Evolutionary conservation across 75 land plant genomes (phyloP).

Genomic region (Selaginella moellendorffii): DNA sequence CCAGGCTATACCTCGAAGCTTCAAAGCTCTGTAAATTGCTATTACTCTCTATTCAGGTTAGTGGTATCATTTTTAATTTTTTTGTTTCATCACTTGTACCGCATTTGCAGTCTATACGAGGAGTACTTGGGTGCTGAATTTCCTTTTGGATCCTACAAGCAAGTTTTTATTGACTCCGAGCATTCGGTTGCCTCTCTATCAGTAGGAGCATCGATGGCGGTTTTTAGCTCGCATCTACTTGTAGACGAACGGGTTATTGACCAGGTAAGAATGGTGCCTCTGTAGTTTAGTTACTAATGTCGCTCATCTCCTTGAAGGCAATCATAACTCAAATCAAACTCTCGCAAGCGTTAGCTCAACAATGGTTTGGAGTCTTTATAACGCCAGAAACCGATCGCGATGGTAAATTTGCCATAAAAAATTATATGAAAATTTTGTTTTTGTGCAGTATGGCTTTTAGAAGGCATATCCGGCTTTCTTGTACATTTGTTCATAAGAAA

Average conservation of each 20-base stretch:
- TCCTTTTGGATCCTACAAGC: conserved; percentile 94
- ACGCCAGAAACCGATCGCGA: conserved; percentile 70
- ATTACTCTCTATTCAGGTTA: conserved; percentile 78
- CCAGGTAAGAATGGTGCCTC: conserved; percentile 41
- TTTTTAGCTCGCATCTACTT: conserved; percentile 69
- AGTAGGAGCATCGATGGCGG: conserved; percentile 68
- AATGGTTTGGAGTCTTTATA: conserved; percentile 96
- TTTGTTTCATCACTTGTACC: no score
- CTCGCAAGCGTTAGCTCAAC: conserved; percentile 81
- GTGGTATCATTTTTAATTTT: background rate
- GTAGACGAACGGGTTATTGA: conserved; percentile 89
- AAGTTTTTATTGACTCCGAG: conserved; percentile 78
- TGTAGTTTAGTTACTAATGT: conserved; percentile 1
- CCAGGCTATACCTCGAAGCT: conserved; percentile 37
- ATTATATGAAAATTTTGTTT: background rate
- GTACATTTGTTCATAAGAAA: conserved; percentile 62
- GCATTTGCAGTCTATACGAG: conserved; percentile 83
- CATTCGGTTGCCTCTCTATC: conserved; percentile 33
- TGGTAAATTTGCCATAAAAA: conserved; percentile 35
- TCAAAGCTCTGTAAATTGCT: conserved; percentile 58
- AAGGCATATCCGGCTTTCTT: conserved; percentile 85
- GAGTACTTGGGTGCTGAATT: conserved; percentile 64
- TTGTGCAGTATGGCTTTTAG: conserved; percentile 71
- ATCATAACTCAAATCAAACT: conserved; percentile 80
- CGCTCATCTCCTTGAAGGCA: conserved; percentile 26